Base-by-base conservation (phyloP, 495 filamentous ascomycete genomes). In the Lichina pygmaea region DNA sequence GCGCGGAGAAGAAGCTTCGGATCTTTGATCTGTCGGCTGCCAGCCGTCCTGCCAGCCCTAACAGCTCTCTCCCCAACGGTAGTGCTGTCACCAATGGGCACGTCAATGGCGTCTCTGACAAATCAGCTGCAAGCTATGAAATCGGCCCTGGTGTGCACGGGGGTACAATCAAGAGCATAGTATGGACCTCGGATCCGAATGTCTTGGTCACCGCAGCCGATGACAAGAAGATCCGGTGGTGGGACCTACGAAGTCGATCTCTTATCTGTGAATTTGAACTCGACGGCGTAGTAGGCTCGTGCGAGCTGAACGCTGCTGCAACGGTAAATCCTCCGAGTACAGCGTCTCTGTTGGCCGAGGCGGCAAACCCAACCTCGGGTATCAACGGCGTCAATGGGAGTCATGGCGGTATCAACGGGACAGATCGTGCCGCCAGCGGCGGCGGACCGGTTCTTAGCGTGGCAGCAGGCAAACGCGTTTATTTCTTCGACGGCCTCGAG, bases 1-100 rank as follows among this genome's bases (percentile, higher is more conserved):
- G 89, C 16, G 78, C 77, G 56, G 89, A 97, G 61, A 93, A 93
- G 68, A 94, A 91, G 60, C 72, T 97, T 34, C 81, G 86, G 44
- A 81, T 97, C 47, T 97, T 84, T 57, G 91, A 95, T 52, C 62
- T 97, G 49, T 62, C 62, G 10, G 61, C 63, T 24, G 61, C 64
- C 0, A 62, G 58, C 8, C 49, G 53, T 31, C 51, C 57, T 1
- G 48, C 56, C 2, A 37, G 56, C 8, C 47, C 56, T 6, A 45
- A 54, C 0, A 54, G 46, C 31, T 45, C 50, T n/a, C 24, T 24
- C 24, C 51, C 52, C 12, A 56, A 64, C 41, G 43, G 40, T 24
- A 46, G 49, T 6, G 45, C 48, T 42, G 33, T 32, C 33, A 48
- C 52, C 42, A 60, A 46, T 36, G 49, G 46, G 49, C 53, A 33